Evolutionary conservation across 108 stramenopile genomes (phyloP), one percentile per base, ranked within the genome.

Genomic region (Pseudonitzschia delicatissima): DNA sequence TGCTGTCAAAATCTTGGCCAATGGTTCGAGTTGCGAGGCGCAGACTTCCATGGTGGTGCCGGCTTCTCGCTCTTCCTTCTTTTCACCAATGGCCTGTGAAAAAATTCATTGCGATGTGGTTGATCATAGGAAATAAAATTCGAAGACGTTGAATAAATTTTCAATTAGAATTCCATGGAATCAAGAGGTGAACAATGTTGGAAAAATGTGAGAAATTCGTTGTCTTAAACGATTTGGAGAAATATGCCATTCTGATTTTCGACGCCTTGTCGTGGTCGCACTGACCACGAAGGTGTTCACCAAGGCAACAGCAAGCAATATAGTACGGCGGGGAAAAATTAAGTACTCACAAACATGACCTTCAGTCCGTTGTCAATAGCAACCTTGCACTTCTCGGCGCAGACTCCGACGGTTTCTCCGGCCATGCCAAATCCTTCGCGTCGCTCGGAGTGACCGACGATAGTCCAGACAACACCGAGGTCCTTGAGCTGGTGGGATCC

Each of bases 361-460:
- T 93, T 96, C 39, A 99, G 71, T 15, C 99, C 99, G 57, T 81
- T 82, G 49, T 88, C 96, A 28, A 99, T 57, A 8, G 99, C 99
- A 67, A 91, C 78, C 90, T 98, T 97, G 67, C 85, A 82, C 81
- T 99, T 99, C 51, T 80, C 78, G 32, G 97, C 98, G 28, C 98
- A 97, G 15, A 98, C 77, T 2, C 84, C 93, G 21, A 65, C 81
- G 33, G 95, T 82, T 80, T 99, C 99, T 13, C 93, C 93, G 8
- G 84, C 87, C 93, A 94, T 94, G 31, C 95, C 87, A 67, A 96
- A 86, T 26, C 90, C 94, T 73, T 92, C 88, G 40, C 99, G 92
- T 48, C 99, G 93, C 70, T 99, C 99, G 13, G 88, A 91, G 84
- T 99, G 99, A 34, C 99, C 99, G 27, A 98, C 73, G 62, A 99